Conservation (phyloP, 2,329 filamentous ascomycete species). For the Ophiocordyceps robertsii region DNA sequence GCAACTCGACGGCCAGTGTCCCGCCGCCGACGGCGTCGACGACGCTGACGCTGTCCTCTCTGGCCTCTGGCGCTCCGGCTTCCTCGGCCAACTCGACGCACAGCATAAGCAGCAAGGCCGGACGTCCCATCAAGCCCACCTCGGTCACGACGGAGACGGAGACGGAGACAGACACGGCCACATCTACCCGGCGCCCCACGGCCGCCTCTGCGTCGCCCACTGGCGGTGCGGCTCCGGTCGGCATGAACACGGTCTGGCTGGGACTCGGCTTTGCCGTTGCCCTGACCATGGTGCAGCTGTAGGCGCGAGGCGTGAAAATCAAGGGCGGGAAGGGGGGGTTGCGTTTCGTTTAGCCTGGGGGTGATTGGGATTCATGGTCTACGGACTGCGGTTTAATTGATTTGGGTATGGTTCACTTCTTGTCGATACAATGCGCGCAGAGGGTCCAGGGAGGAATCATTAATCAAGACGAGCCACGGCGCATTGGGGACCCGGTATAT, state of each 20-base stretch:
- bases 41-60: neutral
- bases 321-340: neutral
- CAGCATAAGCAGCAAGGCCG: neutral
- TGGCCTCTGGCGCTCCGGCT: neutral
- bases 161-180: too few relatives aligned
- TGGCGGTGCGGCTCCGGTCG: neutral
- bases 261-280: constrained; percentile 4
- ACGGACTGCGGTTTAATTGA: too few relatives aligned
- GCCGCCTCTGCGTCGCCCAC: neutral
- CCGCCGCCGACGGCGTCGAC: neutral
- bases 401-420: too few relatives aligned
- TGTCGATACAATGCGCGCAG: too few relatives aligned
- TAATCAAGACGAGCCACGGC: too few relatives aligned
- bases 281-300: constrained; percentile 4
- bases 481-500: too few relatives aligned
- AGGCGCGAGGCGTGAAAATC: neutral
- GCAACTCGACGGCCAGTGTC: neutral
- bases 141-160: neutral
- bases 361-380: too few relatives aligned
- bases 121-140: neutral
- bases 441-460: too few relatives aligned
- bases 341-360: too few relatives aligned
- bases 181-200: too few relatives aligned
- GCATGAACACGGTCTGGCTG: constrained; percentile 2
- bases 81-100: neutral